Evolutionary conservation across 192 early-diverging fungal species (phyloP).

Genomic region (Helicostylum pulchrum): DNA sequence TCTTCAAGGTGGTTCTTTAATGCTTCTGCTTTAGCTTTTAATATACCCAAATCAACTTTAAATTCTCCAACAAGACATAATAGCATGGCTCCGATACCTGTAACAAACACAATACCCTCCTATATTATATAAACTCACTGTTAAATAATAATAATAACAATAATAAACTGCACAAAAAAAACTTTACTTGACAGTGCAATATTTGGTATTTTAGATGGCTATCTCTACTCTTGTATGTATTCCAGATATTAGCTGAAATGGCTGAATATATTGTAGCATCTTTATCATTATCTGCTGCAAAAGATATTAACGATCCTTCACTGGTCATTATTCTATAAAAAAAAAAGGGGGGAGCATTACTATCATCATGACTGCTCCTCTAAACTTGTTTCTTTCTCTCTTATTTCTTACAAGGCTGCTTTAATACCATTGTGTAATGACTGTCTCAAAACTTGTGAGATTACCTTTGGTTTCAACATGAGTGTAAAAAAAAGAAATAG

Average conservation of each 20-base stretch:
- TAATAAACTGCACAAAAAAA: not conserved
- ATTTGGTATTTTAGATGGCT: conserved; percentile 38
- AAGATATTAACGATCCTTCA: conserved; percentile 55
- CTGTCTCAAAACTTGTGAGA: conserved; percentile 57
- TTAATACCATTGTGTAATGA: conserved; percentile 51
- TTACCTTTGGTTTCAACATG: conserved; percentile 63
- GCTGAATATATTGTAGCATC: conserved; percentile 55
- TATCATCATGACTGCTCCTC: not conserved
- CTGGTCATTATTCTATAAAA: conserved; percentile 48
- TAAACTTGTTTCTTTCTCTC: not conserved
- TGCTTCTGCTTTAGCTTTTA: conserved; percentile 54
- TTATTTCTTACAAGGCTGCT: conserved; percentile 48
- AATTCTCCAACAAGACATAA: conserved; percentile 51
- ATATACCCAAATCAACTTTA: conserved; percentile 47
- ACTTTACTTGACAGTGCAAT: conserved; percentile 46
- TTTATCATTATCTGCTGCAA: conserved; percentile 50
- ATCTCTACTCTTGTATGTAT: conserved; percentile 46
- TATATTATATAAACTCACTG: not conserved
- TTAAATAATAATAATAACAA: too few species aligned
- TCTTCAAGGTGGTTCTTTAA: conserved; percentile 48
- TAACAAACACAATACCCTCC: conserved; percentile 26
- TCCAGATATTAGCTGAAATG: conserved; percentile 60
- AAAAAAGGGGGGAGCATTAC: not conserved
- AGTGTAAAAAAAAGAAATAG: not conserved
- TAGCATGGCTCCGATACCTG: conserved; percentile 41